phyloP scores from a whole-genome alignment of 192 early-diverging fungal species.

The Backusella luteola region DNA sequence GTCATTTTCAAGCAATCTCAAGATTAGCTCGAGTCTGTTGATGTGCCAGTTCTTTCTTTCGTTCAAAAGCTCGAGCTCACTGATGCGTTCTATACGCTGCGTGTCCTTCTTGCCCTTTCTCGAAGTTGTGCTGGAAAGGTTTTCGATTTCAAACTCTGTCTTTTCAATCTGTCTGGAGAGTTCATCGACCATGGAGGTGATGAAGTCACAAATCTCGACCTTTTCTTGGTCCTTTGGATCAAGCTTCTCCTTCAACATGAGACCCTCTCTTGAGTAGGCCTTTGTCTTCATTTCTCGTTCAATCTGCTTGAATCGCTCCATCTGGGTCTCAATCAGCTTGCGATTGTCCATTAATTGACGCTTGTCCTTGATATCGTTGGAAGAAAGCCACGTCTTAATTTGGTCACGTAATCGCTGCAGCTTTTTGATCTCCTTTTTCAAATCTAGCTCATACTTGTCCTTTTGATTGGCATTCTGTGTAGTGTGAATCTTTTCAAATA shows the following conservation, averaged over 20 bases:
- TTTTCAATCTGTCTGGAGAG: slow-evolving; percentile 89
- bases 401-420: slow-evolving; percentile 94
- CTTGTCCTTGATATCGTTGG: slow-evolving; percentile 98
- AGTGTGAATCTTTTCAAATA: slow-evolving; percentile 83
- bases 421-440: slow-evolving; percentile 99
- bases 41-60: slow-evolving; percentile 94
- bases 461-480: slow-evolving; percentile 86
- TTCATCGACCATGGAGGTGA: slow-evolving; percentile 80
- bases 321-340: slow-evolving; percentile 96
- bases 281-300: slow-evolving; percentile 99
- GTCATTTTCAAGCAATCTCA: slow-evolving; percentile 92
- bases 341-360: slow-evolving; percentile 84
- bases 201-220: slow-evolving; percentile 79
- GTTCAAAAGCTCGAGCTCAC: slow-evolving; percentile 66
- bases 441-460: slow-evolving; percentile 95
- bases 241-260: slow-evolving; percentile 72
- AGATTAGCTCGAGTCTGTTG: slow-evolving; percentile 84
- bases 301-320: slow-evolving; percentile 97
- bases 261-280: slow-evolving; percentile 95
- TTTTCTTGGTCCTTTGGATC: slow-evolving; percentile 96
- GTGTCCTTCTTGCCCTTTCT: slow-evolving; percentile 71
- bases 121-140: slow-evolving; percentile 55
- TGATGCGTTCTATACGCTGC: slow-evolving; percentile 69
- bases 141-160: slow-evolving; percentile 89
- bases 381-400: slow-evolving; percentile 96